Evolutionary conservation across 1,139 yeast species (phyloP).

Genomic region (Candida pseudocylindracea): DNA sequence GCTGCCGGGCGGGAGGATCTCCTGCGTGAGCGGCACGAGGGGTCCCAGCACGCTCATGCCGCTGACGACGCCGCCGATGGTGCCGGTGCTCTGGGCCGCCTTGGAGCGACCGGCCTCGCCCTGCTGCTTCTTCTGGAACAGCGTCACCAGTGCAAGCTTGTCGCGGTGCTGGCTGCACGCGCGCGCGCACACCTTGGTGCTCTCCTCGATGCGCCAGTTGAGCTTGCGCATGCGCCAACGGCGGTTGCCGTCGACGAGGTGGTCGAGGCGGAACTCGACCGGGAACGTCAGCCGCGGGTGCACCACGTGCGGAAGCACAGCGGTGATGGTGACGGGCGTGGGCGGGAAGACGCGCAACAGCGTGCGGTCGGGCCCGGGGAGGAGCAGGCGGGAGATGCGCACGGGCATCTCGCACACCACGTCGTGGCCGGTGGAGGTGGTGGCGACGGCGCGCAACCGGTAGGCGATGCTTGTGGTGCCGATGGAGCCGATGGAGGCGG

Average conservation of each 20-base stretch:
- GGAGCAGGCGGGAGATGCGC: conserved; percentile 53
- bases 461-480: conserved; percentile 41
- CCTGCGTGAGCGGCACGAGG: conserved; percentile 2
- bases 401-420: conserved; percentile 22
- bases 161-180: conserved; percentile 32
- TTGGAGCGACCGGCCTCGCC: conserved; percentile 2
- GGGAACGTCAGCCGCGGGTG: conserved; percentile 78
- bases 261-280: conserved; percentile 62
- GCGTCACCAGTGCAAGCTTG: conserved; percentile 25
- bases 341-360: conserved; percentile 90
- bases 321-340: conserved; percentile 70
- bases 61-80: conserved; percentile 5
- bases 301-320: conserved; percentile 70
- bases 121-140: conserved; percentile 8
- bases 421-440: conserved; percentile 2
- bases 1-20: conserved; percentile 2
- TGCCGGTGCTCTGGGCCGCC: conserved; percentile 14
- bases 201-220: conserved; percentile 81
- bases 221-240: conserved; percentile 90
- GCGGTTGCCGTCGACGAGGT: conserved; percentile 37
- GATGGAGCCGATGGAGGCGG: conserved; percentile 35
- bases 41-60: not conserved
- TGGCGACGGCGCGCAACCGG: conserved; percentile 45
- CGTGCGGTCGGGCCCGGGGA: conserved; percentile 69
- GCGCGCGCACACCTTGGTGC: conserved; percentile 32